phyloP scores from a whole-genome alignment of 1,139 yeast species.

The Neolecta irregularis region DNA sequence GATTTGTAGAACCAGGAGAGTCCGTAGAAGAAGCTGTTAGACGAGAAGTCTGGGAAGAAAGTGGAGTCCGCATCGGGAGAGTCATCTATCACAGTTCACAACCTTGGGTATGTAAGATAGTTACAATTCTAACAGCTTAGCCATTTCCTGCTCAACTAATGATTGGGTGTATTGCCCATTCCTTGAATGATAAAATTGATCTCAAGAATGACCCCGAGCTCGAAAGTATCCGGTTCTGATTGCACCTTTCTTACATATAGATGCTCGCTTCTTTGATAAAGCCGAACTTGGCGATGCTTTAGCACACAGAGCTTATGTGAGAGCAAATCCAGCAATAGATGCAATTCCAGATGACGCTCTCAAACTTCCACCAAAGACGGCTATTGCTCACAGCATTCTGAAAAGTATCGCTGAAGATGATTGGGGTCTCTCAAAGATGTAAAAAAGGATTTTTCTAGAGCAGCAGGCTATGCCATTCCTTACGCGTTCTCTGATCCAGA shows the following conservation, averaged over 20 bases:
- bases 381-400: conserved; percentile 35
- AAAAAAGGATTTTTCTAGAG: too few species aligned
- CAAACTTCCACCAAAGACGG: conserved; percentile 34
- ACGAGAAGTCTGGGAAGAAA: conserved; percentile 89
- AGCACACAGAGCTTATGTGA: conserved; percentile 24
- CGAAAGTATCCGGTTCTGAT: conserved; percentile 22
- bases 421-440: conserved; percentile 7
- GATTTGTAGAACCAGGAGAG: conserved; percentile 91
- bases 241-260: too few species aligned
- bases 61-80: conserved; percentile 55
- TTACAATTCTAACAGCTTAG: conserved; percentile 10
- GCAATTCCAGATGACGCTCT: too few species aligned
- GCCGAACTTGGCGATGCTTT: conserved; percentile 55
- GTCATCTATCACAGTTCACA: conserved; percentile 56
- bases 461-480: too few species aligned
- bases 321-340: conserved; percentile 18
- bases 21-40: conserved; percentile 76
- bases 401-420: conserved; percentile 8
- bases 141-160: conserved; percentile 87
- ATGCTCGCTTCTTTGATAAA: conserved; percentile 10
- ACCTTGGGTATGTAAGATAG: too few species aligned
- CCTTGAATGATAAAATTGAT: conserved; percentile 48
- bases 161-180: conserved; percentile 68
- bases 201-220: conserved; percentile 75
- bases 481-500: too few species aligned